Percentiles rank a stretch among this genome's conserved stretches.
These are phyloP conservation scores for Friedmanniomyces endolithicus DNA, from an alignment of 495 filamentous ascomycete species.

Conservation along the genomic window DNA sequence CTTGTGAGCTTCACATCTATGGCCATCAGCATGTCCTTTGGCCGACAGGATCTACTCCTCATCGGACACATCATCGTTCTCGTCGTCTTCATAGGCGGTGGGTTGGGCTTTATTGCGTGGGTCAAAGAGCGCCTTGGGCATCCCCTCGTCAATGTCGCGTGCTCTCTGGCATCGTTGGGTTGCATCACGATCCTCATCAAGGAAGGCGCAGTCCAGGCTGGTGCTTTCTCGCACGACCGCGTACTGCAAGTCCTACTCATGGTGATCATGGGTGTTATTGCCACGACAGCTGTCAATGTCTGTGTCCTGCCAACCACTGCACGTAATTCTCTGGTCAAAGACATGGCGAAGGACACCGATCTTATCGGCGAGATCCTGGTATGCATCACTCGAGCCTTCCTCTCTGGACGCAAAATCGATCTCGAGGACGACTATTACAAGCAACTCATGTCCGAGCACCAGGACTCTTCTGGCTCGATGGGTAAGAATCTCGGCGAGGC, in stretches of 20 bases:
- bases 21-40: constrained; percentile 68
- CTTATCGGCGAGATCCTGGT: constrained; percentile 69
- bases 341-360: constrained; percentile 62
- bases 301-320: constrained; percentile 72
- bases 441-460: constrained; percentile 46
- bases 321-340: constrained; percentile 57
- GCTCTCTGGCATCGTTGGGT: constrained; percentile 76
- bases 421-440: constrained; percentile 50
- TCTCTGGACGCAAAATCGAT: constrained; percentile 74
- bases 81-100: constrained; percentile 76
- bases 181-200: constrained; percentile 89
- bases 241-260: constrained; percentile 83
- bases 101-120: constrained; percentile 73
- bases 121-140: constrained; percentile 75
- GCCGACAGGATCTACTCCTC: constrained; percentile 47
- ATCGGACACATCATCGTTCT: constrained; percentile 74
- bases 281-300: constrained; percentile 65
- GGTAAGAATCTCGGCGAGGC: constrained; percentile 74
- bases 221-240: constrained; percentile 67
- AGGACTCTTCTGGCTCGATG: constrained; percentile 53
- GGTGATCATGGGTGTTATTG: constrained; percentile 70
- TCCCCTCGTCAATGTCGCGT: constrained; percentile 82
- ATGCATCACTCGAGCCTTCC: constrained; percentile 71
- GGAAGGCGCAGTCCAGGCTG: constrained; percentile 73
- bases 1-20: constrained; percentile 76